Base-by-base conservation (phyloP, 371 early-diverging fungal genomes). In the Chytridiales sp. region DNA sequence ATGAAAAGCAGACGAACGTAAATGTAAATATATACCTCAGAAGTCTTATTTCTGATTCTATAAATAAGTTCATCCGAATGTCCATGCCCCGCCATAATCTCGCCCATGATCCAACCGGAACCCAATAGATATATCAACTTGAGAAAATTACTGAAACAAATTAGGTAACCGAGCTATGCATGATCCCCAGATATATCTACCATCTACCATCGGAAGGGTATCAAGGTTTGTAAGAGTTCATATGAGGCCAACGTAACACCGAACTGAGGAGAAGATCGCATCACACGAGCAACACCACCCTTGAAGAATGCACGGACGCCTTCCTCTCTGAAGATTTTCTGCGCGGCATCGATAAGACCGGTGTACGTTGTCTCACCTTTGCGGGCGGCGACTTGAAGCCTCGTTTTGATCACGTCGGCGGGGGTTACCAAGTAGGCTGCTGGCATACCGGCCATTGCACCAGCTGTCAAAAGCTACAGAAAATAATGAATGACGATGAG, bases 321-420 rank as follows among this genome's bases (percentile, higher is more conserved):
- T 80, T 98, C 98, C 66, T 95, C 94, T 21, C 75, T 65, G 67
- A 83, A 80, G 57, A 98, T 98, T 61, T 94, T 94, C 61, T 75
- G 68, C 46, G 88, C 86, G 22, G 94, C 93, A 71, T 96, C 95
- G 1, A 73, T 35, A 44, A 98, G 87, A 47, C 97, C 97, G 8
- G 66, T 80, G 77, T 93, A 96, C 4, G 82, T 74, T 3, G 92
- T 88, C 64, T 97, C 91, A 41, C 98, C 97, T 51, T 87, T 84
- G 17, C 87, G 77, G 13, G 93, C 89, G 49, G 91, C 93, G 24
- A 96, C 97, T 74, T 98, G 98, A 13, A 98, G 78, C 59, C 98
- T 87, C 2, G 98, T 98, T 78, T 98, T 98, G 81, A 97, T 95
- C 17, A 98, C 98, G 77, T 98, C 98, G 21, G 95, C 95, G 4